phyloP scores from a whole-genome alignment of 2,329 filamentous ascomycete genomes.

The Rutstroemia sp. region DNA sequence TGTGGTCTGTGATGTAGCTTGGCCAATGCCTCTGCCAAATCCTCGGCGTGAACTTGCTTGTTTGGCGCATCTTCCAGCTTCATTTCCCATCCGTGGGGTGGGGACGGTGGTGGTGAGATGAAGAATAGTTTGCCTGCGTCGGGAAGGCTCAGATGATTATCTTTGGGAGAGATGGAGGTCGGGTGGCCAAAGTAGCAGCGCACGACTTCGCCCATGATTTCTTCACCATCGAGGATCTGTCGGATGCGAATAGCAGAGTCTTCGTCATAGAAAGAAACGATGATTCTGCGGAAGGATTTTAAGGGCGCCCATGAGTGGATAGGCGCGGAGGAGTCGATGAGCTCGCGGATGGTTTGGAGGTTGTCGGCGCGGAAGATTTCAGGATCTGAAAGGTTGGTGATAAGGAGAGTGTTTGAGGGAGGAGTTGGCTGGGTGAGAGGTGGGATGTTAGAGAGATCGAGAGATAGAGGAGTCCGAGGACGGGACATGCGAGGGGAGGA shows the following conservation, averaged over 20 bases:
- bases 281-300: conserved; percentile 74
- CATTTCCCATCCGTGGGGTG: conserved; percentile 63
- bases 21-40: conserved; percentile 58
- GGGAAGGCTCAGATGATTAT: conserved; percentile 57
- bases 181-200: conserved; percentile 62
- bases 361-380: conserved; percentile 70
- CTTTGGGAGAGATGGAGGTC: conserved; percentile 46
- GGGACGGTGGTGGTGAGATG: conserved; percentile 61
- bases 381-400: conserved; percentile 69
- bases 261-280: conserved; percentile 68
- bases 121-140: conserved; percentile 67
- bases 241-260: conserved; percentile 65
- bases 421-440: conserved; percentile 63
- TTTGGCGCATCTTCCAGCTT: conserved; percentile 62
- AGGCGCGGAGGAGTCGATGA: conserved; percentile 61
- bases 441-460: conserved; percentile 69
- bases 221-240: conserved; percentile 66
- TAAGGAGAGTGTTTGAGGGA: conserved; percentile 75
- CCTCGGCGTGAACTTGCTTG: conserved; percentile 61
- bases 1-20: conserved; percentile 45
- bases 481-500: conserved; percentile 18
- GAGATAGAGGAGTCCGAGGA: conserved; percentile 44
- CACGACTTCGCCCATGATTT: conserved; percentile 61
- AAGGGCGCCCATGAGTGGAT: conserved; percentile 75
- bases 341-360: conserved; percentile 63